A percentile compares a stretch with the other conserved stretches of the same genome.
phyloP scores from a whole-genome alignment of 805 yeast species.

The Nakazawaea laoshanensis region DNA sequence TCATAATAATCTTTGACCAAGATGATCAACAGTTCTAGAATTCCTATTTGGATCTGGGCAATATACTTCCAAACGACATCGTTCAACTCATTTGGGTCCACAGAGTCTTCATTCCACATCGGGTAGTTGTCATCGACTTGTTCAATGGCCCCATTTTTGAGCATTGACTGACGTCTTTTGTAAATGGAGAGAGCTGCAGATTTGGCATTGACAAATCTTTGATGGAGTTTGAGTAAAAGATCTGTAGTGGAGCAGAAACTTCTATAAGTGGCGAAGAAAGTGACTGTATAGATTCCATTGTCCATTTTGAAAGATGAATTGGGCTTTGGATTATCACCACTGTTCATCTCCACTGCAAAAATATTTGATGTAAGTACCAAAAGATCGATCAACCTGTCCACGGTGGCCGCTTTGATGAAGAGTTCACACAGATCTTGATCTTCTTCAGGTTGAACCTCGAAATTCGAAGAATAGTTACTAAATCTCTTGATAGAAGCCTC shows the following conservation, averaged over 20 bases:
- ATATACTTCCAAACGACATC: conserved; percentile 58
- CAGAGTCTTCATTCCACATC: conserved; percentile 41
- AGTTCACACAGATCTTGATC: conserved; percentile 15
- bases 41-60: conserved; percentile 73
- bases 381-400: conserved; percentile 73
- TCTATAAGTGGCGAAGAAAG: conserved; percentile 63
- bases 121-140: conserved; percentile 25
- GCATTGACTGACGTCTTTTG: conserved; percentile 11
- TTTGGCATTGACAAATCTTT: conserved; percentile 53
- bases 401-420: conserved; percentile 50
- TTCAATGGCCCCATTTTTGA: not conserved
- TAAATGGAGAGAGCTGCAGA: conserved; percentile 51
- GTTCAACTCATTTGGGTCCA: conserved; percentile 19
- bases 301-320: conserved; percentile 42
- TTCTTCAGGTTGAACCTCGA: conserved; percentile 15
- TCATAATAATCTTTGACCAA: conserved; percentile 66
- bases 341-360: conserved; percentile 35
- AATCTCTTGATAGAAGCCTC: conserved; percentile 23
- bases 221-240: conserved; percentile 42
- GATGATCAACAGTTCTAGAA: conserved; percentile 65
- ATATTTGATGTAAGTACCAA: conserved; percentile 63
- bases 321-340: conserved; percentile 19
- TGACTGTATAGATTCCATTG: conserved; percentile 52
- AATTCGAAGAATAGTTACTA: conserved; percentile 24
- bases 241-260: conserved; percentile 52